Evolutionary conservation across 805 yeast genomes (phyloP).

Genomic region (Yamadazyma insecticola): DNA sequence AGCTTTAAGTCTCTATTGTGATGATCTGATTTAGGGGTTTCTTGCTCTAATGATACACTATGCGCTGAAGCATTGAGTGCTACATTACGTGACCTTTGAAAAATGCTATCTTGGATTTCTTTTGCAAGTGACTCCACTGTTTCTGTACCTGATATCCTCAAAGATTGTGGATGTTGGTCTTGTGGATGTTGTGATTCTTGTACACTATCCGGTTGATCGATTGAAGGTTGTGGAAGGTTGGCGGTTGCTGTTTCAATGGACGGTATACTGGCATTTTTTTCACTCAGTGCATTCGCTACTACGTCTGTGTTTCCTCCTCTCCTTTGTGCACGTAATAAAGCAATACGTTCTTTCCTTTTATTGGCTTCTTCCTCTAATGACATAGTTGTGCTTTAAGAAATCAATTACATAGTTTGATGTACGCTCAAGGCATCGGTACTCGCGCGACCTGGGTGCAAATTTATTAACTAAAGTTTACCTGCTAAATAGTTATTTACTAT

Average conservation of each 20-base stretch:
- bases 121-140: conserved; percentile 24
- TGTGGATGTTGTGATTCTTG: background rate
- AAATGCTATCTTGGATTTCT: conserved; percentile 18
- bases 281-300: background rate
- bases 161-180: background rate
- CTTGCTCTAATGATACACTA: background rate
- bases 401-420: background rate
- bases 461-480: conserved; percentile 1
- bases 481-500: conserved; percentile 45
- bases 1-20: conserved; percentile 27
- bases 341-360: conserved; percentile 9
- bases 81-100: conserved; percentile 12
- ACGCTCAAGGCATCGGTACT: background rate
- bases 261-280: background rate
- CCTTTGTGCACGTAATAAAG: conserved; percentile 7
- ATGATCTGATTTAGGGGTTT: conserved; percentile 1
- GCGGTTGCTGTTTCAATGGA: background rate
- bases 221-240: background rate
- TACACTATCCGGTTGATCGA: background rate
- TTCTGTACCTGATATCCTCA: conserved; percentile 13
- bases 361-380: conserved; percentile 6
- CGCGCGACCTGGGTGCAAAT: background rate
- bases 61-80: conserved; percentile 5
- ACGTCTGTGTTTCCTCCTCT: conserved; percentile 1
- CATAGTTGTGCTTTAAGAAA: background rate